Evolutionary conservation across 2,329 filamentous ascomycete species (phyloP).

Genomic region (Colletotrichum agaves): DNA sequence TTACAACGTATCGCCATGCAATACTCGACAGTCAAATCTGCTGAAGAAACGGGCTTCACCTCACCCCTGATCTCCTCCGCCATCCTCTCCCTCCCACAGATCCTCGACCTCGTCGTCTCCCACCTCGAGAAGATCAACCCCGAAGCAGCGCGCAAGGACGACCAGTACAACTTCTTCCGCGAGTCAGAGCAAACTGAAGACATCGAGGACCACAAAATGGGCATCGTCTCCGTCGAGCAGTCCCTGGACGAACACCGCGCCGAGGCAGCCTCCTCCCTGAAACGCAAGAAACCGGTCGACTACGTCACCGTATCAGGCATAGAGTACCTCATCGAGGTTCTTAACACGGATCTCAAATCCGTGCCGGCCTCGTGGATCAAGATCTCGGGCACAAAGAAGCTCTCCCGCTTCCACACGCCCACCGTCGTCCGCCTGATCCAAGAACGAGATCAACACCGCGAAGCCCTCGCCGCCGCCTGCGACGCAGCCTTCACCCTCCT

Average conservation of each 20-base stretch:
- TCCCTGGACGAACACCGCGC: slow-evolving; percentile 83
- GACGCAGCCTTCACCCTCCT: slow-evolving; percentile 82
- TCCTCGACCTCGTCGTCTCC: slow-evolving; percentile 75
- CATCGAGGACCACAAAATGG: slow-evolving; percentile 88
- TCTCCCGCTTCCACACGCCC: slow-evolving; percentile 93
- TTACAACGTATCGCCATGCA: slow-evolving; percentile 84
- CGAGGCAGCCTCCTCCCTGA: slow-evolving; percentile 77
- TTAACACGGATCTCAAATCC: slow-evolving; percentile 82
- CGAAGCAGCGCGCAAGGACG: slow-evolving; percentile 83
- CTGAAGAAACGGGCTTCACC: slow-evolving; percentile 76
- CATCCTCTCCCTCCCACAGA: slow-evolving; percentile 79
- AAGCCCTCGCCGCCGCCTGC: slow-evolving; percentile 90
- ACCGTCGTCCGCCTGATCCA: slow-evolving; percentile 84
- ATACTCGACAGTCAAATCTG: slow-evolving; percentile 73
- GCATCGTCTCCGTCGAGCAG: slow-evolving; percentile 91
- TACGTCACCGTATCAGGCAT: slow-evolving; percentile 91
- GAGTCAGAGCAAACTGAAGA: slow-evolving; percentile 88
- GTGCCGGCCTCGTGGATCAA: slow-evolving; percentile 96
- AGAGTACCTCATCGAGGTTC: slow-evolving; percentile 93
- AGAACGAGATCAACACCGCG: slow-evolving; percentile 94
- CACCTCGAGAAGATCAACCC: slow-evolving; percentile 89
- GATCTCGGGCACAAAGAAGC: slow-evolving; percentile 91
- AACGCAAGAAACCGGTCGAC: slow-evolving; percentile 73
- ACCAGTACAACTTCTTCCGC: slow-evolving; percentile 94
- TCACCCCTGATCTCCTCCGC: slow-evolving; percentile 77